Conservation (phyloP, 441 rosid genomes). For the Syzygium syzygioides region DNA sequence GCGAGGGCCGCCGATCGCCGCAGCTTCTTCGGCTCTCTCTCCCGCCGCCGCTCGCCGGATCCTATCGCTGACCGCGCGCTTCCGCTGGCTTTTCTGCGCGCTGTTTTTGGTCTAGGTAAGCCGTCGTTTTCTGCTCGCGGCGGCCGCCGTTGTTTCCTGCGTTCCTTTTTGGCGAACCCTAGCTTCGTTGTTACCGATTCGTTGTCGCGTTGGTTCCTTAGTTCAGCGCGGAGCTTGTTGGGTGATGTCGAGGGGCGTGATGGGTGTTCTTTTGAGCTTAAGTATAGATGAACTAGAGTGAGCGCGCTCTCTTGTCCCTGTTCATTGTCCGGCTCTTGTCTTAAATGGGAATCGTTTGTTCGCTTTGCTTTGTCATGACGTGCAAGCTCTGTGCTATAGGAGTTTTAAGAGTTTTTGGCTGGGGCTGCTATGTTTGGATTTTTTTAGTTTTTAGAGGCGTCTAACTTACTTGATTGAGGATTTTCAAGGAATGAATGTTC, state of each 20-base stretch:
- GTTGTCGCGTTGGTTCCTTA: neutral
- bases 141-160: neutral
- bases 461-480: neutral
- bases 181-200: neutral
- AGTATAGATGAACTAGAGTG: neutral
- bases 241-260: neutral
- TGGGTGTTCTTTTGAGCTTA: neutral
- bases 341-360: neutral
- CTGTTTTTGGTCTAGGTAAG: neutral
- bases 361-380: neutral
- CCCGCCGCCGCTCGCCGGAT: neutral
- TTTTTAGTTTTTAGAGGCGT: neutral
- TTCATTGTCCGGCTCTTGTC: neutral
- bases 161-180: neutral
- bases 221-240: neutral
- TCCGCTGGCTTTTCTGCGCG: neutral
- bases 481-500: neutral
- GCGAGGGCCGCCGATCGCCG: neutral
- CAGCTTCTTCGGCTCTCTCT: neutral
- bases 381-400: neutral
- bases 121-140: neutral
- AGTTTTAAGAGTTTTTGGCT: neutral
- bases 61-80: neutral
- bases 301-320: neutral
- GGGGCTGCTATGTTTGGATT: neutral